Evolutionary conservation across 768 basidiomycete genomes (phyloP).

Genomic region (Pulveroboletus sp.): DNA sequence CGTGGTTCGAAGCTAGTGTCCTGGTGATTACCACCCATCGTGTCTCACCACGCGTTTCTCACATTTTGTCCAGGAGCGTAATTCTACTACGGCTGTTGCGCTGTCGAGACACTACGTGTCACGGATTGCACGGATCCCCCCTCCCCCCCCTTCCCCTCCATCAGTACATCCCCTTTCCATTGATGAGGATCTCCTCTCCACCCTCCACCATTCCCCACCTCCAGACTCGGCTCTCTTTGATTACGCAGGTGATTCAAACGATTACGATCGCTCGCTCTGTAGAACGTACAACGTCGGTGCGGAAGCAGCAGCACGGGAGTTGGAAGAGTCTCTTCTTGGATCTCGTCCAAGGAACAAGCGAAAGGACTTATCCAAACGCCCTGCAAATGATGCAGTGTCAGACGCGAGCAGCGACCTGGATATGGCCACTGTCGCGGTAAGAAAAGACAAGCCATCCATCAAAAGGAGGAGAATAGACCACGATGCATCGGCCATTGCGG

Average conservation of each 20-base stretch:
- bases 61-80: slow-evolving; percentile 57
- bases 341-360: slow-evolving; percentile 35
- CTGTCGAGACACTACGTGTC: slow-evolving; percentile 35
- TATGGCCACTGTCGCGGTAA: slow-evolving; percentile 32
- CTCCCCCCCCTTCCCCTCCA: slow-evolving; percentile 39
- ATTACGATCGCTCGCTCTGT: slow-evolving; percentile 22
- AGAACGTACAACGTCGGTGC: slow-evolving; percentile 31
- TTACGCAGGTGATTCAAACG: slow-evolving; percentile 22
- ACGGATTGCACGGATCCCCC: slow-evolving; percentile 47
- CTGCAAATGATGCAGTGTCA: slow-evolving; percentile 46
- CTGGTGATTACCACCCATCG: slow-evolving; percentile 42
- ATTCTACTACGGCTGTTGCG: slow-evolving; percentile 53
- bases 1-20: slow-evolving; percentile 68
- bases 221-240: slow-evolving; percentile 31
- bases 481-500: slow-evolving; percentile 36
- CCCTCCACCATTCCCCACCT: slow-evolving; percentile 36
- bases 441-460: slow-evolving; percentile 41
- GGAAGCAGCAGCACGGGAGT: slow-evolving; percentile 56
- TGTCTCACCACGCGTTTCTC: background rate
- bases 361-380: slow-evolving; percentile 50
- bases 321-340: slow-evolving; percentile 56
- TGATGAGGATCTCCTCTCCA: slow-evolving; percentile 36
- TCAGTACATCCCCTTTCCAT: slow-evolving; percentile 27
- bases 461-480: slow-evolving; percentile 67
- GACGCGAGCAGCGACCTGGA: slow-evolving; percentile 63